Evolutionary conservation across 2,329 filamentous ascomycete genomes (phyloP), one percentile per base, ranked within the genome.

Genomic region (Cladosporium halotolerans): DNA sequence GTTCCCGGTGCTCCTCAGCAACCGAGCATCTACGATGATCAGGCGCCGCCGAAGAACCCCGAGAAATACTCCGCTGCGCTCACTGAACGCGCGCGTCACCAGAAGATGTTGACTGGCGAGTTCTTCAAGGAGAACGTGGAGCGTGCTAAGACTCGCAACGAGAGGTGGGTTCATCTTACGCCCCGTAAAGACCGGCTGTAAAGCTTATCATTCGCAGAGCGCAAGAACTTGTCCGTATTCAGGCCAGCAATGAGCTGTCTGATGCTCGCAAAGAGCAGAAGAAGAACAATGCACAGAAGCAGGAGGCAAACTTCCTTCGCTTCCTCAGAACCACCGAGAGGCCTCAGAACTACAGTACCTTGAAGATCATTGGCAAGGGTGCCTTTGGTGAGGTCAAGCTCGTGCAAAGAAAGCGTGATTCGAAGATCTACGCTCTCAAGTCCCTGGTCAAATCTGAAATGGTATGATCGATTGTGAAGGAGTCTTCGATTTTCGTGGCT

Each of bases 81-180:
- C 38, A 83, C 86, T 53, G 90, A 93, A 67, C 76, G 82, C 64
- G 79, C 81, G 31, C 83, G 83, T 66, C 78, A 83, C 51, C 81
- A 82, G 44, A 83, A 84, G 65, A 79, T 83, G 62, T 70, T 85
- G 60, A 82, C 85, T 58, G 82, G 82, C 65, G 79, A 82, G 63
- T 97, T 97, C 77, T 99, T 97, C 82, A 95, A 95, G 73, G 92
- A 99, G 73, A 97, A 92, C 69, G 95, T 99, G 53, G 92, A 96
- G 77, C 84, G 93, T 63, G 93, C 93, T 48, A 83, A 92, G 62
- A 93, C 97, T 74, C 85, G 93, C 55, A 99, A 99, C 71, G 85
- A 95, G 72, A 87, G 91, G 91, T 95, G 74, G 63, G 79, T 68
- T 4, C 7, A 9, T 36, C 9, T 11, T 36, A 4, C 9, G 36